Evolutionary conservation across 23 red algal species (phyloP).

Genomic region (Cyanidium caldarium): DNA sequence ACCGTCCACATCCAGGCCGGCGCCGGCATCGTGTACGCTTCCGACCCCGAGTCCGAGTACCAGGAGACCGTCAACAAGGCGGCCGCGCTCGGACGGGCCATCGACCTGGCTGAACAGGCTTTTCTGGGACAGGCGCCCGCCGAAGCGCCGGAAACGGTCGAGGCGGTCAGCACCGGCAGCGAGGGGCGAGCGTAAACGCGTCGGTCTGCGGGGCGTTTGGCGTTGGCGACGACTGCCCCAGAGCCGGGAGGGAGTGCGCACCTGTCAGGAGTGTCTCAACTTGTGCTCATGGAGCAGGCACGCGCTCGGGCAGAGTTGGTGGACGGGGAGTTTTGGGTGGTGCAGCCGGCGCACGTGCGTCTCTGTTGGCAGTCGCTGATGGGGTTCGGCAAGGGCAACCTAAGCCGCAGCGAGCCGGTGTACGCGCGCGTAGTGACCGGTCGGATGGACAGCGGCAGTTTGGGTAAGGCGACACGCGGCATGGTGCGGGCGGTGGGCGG

Average conservation of each 20-base stretch:
- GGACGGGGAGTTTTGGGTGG: background rate
- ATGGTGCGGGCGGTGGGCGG: background rate
- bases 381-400: conserved; percentile 5
- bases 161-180: background rate
- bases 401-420: background rate
- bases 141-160: background rate
- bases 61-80: conserved; percentile 95
- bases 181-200: no score
- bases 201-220: no score
- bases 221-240: no score
- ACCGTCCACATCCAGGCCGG: conserved; percentile 75
- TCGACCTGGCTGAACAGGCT: conserved; percentile 83
- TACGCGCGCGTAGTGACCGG: background rate
- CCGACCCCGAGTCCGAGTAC: conserved; percentile 84
- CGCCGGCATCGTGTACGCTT: conserved; percentile 85
- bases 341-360: background rate
- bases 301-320: background rate
- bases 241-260: no score
- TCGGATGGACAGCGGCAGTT: background rate
- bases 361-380: conserved; percentile 9
- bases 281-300: no score
- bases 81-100: conserved; percentile 62
- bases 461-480: background rate
- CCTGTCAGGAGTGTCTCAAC: no score
- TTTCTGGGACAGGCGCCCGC: conserved; percentile 22